Conservation (phyloP, 1,284 basidiomycete species). For the Tilletia walkeri region DNA sequence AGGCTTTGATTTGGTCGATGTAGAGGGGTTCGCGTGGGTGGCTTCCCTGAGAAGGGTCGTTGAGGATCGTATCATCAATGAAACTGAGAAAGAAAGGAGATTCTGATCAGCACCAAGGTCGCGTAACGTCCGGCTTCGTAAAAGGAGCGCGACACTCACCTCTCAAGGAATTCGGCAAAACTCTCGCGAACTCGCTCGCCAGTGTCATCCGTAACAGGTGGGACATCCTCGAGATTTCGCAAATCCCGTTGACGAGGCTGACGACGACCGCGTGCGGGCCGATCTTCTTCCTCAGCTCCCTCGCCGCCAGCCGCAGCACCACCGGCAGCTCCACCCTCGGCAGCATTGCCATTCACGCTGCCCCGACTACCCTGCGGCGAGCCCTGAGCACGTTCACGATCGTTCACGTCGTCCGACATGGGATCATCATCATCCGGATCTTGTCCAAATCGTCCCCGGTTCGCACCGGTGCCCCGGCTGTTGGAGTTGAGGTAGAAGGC, state of each 20-base stretch:
- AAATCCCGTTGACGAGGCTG: conserved; percentile 34
- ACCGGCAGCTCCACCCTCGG: not conserved
- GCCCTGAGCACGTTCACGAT: not conserved
- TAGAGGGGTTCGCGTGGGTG: conserved; percentile 65
- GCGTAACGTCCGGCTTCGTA: too few species aligned
- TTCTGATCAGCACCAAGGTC: not conserved
- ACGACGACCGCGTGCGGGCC: conserved; percentile 10
- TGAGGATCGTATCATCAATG: conserved; percentile 68
- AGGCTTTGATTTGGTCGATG: conserved; percentile 84
- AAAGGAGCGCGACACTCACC: conserved; percentile 62
- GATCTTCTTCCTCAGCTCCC: not conserved
- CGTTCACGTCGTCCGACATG: not conserved
- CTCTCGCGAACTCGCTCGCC: conserved; percentile 87
- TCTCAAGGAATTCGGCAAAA: conserved; percentile 85
- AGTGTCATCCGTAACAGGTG: conserved; percentile 83
- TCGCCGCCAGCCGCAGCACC: not conserved
- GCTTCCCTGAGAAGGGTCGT: conserved; percentile 59
- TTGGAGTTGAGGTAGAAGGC: conserved; percentile 16
- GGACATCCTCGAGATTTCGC: conserved; percentile 62
- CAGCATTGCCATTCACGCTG: not conserved
- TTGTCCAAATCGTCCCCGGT: not conserved
- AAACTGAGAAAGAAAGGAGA: conserved; percentile 57
- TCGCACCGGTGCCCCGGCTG: not conserved
- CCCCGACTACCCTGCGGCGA: not conserved
- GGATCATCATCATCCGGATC: not conserved